Evolutionary conservation across 768 basidiomycete genomes (phyloP), one percentile per base, ranked within the genome.

Genomic region (Clitopilus passeckerianus): DNA sequence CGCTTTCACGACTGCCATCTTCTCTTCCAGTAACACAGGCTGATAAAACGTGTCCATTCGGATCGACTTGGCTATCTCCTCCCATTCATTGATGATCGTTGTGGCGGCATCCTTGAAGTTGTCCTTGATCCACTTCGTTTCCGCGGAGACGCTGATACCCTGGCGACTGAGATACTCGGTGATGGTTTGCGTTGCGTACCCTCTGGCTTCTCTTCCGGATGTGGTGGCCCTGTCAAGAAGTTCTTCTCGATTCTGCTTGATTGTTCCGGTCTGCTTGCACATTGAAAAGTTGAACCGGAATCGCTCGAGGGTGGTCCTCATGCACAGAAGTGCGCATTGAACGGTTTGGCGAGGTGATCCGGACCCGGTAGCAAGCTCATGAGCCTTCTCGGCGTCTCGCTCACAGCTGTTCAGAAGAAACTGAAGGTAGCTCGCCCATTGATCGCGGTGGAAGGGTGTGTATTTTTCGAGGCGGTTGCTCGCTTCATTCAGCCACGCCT

Each of bases 271-370:
- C 50, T 65, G 65, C 34, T 68, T 64, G 5, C 63, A 59, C 68
- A 78, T 77, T 10, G 67, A 66, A 18, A 82, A 56, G 55, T 79
- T 72, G 72, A 85, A 83, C 7, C 75, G 76, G 70, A 84, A 84
- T 20, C 66, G 66, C 61, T 86, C 83, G 44, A 86, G 63, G 6
- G 75, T 65, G 20, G 79, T 69, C 37, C 80, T 74, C 74, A 86
- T 72, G 34, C 64, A 60, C 27, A 81, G 70, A 22, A 84, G 67
- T 20, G 66, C 61, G 43, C 80, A 80, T 22, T 66, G 77, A 37
- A 81, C 77, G 58, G 80, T 70, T 63, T 86, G 84, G 24, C 84
- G 81, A 59, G 77, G 80, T 12, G 80, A 77, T 58, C 76, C 80
- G 5, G 86, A 83, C 41, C 74, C 69, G 35, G 69, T 65, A 1